Evolutionary conservation across 257 asterid genomes (phyloP).

Genomic region (Solanum pennellii): DNA sequence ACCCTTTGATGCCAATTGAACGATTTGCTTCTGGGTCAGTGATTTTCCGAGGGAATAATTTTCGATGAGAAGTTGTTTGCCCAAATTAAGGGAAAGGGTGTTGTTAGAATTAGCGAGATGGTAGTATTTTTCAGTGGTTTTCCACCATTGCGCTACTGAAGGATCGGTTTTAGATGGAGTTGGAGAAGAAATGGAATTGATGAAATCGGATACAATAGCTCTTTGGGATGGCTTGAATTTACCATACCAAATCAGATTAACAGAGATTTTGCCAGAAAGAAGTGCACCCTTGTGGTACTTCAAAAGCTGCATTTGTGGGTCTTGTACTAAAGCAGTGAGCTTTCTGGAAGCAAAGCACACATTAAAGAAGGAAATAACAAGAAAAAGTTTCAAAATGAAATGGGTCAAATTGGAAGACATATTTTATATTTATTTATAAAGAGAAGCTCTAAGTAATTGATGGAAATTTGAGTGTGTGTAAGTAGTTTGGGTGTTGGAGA

Average conservation of each 20-base stretch:
- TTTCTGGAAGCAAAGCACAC: neutral
- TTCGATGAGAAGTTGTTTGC: constrained; percentile 19
- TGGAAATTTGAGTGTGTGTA: neutral
- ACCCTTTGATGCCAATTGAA: constrained; percentile 29
- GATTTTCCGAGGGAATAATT: constrained; percentile 33
- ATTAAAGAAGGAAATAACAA: neutral
- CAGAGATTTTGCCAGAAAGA: neutral
- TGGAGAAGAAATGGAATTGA: constrained; percentile 27
- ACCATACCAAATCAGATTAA: constrained; percentile 15
- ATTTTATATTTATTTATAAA: neutral
- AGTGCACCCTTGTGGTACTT: constrained; percentile 24
- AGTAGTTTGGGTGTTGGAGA: neutral
- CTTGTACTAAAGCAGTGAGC: neutral
- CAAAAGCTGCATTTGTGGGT: neutral
- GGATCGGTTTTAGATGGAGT: constrained; percentile 7
- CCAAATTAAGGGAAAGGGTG: constrained; percentile 11
- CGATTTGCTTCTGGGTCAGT: constrained; percentile 16
- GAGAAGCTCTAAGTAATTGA: neutral
- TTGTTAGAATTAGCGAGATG: constrained; percentile 15
- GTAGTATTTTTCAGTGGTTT: constrained; percentile 28
- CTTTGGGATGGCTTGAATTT: constrained; percentile 11
- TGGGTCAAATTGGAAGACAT: neutral
- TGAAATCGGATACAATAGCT: constrained; percentile 6
- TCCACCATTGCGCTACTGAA: constrained; percentile 38
- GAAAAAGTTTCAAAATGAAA: neutral